These are phyloP conservation scores for Parathielavia appendiculata DNA, from an alignment of 495 filamentous ascomycete species.

Conservation along the genomic window DNA sequence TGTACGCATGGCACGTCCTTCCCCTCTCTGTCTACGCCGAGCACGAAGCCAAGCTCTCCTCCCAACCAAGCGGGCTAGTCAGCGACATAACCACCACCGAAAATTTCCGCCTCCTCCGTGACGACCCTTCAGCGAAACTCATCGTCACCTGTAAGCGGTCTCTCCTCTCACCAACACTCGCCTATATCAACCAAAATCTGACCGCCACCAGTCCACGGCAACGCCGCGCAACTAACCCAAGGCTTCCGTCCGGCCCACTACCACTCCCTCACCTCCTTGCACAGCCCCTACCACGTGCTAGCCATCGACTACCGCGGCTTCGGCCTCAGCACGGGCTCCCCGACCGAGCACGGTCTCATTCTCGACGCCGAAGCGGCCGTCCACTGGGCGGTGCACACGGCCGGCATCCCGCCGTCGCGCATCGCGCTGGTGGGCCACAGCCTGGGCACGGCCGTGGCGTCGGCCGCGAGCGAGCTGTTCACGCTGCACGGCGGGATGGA, in stretches of 20 bases:
- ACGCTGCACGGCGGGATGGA: conserved; percentile 36
- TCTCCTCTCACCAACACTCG: neutral
- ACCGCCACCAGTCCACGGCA: conserved; percentile 42
- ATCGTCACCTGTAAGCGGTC: conserved; percentile 51
- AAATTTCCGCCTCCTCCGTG: conserved; percentile 55
- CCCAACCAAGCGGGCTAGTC: conserved; percentile 48
- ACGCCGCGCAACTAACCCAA: conserved; percentile 62
- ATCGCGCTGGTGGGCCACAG: conserved; percentile 86
- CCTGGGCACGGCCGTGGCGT: conserved; percentile 79
- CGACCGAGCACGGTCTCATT: conserved; percentile 77
- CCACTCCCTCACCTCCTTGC: conserved; percentile 56
- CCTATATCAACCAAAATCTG: neutral
- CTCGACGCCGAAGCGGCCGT: conserved; percentile 68
- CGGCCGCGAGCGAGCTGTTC: conserved; percentile 66
- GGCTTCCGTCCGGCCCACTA: conserved; percentile 57
- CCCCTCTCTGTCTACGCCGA: conserved; percentile 59
- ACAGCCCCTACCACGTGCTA: conserved; percentile 55
- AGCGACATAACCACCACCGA: conserved; percentile 49
- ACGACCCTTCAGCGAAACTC: conserved; percentile 56
- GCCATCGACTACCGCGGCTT: conserved; percentile 88
- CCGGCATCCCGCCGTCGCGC: conserved; percentile 58
- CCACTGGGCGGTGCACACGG: conserved; percentile 62
- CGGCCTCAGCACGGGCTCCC: conserved; percentile 71
- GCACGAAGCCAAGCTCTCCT: conserved; percentile 48
- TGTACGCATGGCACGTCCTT: conserved; percentile 71